Conservation (phyloP, 371 early-diverging fungal genomes). For the Circinella minor region DNA sequence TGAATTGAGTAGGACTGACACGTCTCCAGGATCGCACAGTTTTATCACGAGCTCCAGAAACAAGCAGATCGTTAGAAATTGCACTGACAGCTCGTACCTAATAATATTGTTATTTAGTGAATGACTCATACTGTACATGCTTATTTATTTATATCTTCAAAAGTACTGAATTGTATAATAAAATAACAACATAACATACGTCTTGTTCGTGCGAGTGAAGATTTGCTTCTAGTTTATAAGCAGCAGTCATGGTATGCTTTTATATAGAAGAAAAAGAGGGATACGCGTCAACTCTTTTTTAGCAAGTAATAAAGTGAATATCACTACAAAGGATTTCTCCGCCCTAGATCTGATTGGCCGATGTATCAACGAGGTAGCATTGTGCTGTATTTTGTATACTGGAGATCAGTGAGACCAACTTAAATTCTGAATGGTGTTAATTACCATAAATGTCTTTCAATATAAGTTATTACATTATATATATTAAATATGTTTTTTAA, state of each 20-base stretch:
- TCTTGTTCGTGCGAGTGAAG: slow-evolving; percentile 41
- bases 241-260: slow-evolving; percentile 9
- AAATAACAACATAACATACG: slow-evolving; percentile 18
- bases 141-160: no score
- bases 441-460: no score
- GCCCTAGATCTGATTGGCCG: background rate
- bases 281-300: background rate
- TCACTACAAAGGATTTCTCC: background rate
- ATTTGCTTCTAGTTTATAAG: slow-evolving; percentile 19
- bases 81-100: slow-evolving; percentile 79
- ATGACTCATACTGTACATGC: background rate
- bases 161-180: no score
- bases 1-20: slow-evolving; percentile 51
- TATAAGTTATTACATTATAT: no score
- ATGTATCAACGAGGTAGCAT: background rate
- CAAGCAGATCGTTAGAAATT: slow-evolving; percentile 63
- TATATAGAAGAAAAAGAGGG: background rate
- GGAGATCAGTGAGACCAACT: no score
- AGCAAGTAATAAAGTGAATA: background rate
- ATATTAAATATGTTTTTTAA: no score
- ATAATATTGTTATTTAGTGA: background rate
- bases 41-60: slow-evolving; percentile 84
- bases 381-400: no score
- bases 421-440: no score
- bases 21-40: slow-evolving; percentile 71